These are phyloP conservation scores for Rhizopus delemar DNA, from an alignment of 371 early-diverging fungal species.

Conservation along the genomic window DNA sequence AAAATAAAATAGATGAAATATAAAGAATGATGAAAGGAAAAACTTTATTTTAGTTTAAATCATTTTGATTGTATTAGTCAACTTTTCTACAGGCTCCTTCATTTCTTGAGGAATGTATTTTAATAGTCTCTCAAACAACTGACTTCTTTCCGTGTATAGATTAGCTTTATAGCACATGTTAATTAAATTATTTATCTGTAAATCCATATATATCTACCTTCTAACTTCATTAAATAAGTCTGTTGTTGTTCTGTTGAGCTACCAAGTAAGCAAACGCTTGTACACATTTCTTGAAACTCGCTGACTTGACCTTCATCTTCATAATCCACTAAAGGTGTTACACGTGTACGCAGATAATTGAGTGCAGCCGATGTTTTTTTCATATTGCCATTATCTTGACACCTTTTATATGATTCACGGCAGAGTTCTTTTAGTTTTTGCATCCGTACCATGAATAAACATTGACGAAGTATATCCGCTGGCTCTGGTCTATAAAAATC, in stretches of 20 bases:
- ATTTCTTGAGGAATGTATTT: constrained; percentile 77
- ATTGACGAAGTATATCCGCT: constrained; percentile 59
- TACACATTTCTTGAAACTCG: constrained; percentile 67
- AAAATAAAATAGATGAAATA: constrained; percentile 3
- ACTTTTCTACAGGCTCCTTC: constrained; percentile 77
- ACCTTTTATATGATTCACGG: constrained; percentile 1
- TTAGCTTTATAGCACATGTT: constrained; percentile 10
- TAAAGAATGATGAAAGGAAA: constrained; percentile 1
- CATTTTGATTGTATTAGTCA: constrained; percentile 70
- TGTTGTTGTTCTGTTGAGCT: background rate
- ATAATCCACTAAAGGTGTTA: constrained; percentile 71
- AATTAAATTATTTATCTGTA: background rate
- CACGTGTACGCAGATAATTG: constrained; percentile 65
- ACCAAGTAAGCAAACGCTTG: constrained; percentile 50
- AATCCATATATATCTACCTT: background rate
- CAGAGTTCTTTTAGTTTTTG: constrained; percentile 75
- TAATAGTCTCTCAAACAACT: constrained; percentile 71
- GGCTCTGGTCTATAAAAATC: constrained; percentile 56
- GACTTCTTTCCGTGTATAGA: constrained; percentile 55
- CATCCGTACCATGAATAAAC: constrained; percentile 64
- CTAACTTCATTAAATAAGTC: background rate
- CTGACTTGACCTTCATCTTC: constrained; percentile 58
- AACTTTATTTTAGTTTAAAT: constrained; percentile 17
- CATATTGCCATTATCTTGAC: constrained; percentile 11
- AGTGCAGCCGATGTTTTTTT: constrained; percentile 58